phyloP scores from a whole-genome alignment of 163 green algal species.

The Scenedesmus sp. region DNA sequence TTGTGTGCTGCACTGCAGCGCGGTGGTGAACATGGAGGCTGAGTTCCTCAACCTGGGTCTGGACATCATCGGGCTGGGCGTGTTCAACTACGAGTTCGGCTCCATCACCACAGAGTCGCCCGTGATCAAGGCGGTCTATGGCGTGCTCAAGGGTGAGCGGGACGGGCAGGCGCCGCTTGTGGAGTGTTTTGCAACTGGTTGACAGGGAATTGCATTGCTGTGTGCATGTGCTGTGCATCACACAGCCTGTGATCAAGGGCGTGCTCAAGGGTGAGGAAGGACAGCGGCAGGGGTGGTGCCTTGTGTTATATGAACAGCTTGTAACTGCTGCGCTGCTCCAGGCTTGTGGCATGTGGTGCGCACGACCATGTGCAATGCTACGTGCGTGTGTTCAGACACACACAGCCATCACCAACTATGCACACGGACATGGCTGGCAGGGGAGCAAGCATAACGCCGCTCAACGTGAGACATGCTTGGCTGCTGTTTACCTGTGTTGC shows the following conservation, averaged over 20 bases:
- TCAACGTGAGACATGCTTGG: too few species aligned
- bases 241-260: conserved; percentile 87
- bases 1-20: conserved; percentile 1
- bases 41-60: conserved; percentile 95
- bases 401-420: too few species aligned
- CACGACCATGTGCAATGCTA: too few species aligned
- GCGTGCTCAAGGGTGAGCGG: conserved; percentile 89
- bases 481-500: too few species aligned
- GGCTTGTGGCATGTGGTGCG: too few species aligned
- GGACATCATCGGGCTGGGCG: conserved; percentile 98
- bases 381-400: too few species aligned
- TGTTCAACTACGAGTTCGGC: conserved; percentile 99
- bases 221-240: background rate
- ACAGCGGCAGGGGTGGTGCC: background rate
- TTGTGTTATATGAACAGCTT: too few species aligned
- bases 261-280: conserved; percentile 84
- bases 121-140: conserved; percentile 98
- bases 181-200: too few species aligned
- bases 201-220: too few species aligned
- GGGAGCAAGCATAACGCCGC: too few species aligned
- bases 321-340: conserved; percentile 5
- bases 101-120: conserved; percentile 88
- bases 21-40: conserved; percentile 93
- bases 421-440: too few species aligned
- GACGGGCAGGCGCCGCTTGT: too few species aligned